Base-by-base conservation (phyloP, 306 rosid species). In the Elaeagnus macrophylla region DNA sequence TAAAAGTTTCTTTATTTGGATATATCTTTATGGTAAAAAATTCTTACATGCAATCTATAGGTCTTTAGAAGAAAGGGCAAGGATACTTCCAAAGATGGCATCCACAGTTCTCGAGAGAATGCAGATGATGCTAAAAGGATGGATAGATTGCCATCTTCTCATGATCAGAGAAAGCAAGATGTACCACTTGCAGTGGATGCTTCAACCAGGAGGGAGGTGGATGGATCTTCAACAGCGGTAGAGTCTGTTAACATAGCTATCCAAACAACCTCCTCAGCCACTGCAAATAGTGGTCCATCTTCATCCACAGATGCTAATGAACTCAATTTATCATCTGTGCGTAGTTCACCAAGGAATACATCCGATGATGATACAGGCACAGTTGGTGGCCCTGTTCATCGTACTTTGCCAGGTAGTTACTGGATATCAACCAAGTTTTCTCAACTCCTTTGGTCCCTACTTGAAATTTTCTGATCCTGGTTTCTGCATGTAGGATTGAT, bases 401-500 rank as follows among this genome's bases (percentile, higher is more conserved):
- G 64, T 67, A 91, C 99, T 64, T 76, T 91, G 71, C 99, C 96
- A 75, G 99, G 99, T 91, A 86, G 56, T 66, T 57, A 56, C 61
- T 20, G 50, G 50, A 13, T 39, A 6, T 54, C 19, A 12, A 46
- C 12, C 37, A 5, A 0, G 65, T 39, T 64, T 48, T 16, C 53
- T 15, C 12, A 42, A 14, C 37, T 18, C 48, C 43, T 39, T 63
- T 60, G 17, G 12, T 40, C 15, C 6, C 7, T 48, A n/a, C 4
- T 65, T 37, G 13, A 19, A 51, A 55, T 45, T 74, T 59, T 54
- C 67, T 72, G 54, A 77, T 62, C 36, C 38, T 53, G 12, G 12
- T 72, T 52, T 75, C 63, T 46, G 39, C 50, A 43, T 73, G 56
- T 77, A 91, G 97, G 93, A 64, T 78, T 91, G 79, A 86, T 91